Conservation (phyloP, 345 rosid genomes). For the Dovyalis caffra region DNA sequence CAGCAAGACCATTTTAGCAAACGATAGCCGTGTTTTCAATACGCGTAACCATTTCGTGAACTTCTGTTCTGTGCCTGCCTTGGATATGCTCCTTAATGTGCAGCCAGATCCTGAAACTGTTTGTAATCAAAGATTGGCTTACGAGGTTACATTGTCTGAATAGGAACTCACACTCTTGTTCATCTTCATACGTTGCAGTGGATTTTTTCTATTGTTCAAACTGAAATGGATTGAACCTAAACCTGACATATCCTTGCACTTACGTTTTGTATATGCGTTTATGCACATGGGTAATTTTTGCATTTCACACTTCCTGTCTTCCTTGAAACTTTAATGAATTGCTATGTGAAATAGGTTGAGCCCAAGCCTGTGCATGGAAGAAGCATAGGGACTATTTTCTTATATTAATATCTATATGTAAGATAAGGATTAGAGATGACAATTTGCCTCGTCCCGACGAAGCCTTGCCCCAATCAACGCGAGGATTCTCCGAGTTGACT, state of each 20-base stretch:
- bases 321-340: no score
- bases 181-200: not conserved
- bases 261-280: not conserved
- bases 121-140: not conserved
- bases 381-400: no score
- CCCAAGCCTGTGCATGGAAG: no score
- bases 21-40: not conserved
- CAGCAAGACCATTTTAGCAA: constrained; percentile 74
- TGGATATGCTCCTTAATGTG: not conserved
- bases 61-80: no score
- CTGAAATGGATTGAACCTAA: not conserved
- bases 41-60: not conserved
- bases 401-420: no score
- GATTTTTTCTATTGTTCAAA: not conserved
- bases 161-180: not conserved
- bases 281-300: not conserved
- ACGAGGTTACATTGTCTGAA: not conserved
- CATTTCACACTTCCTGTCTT: not conserved
- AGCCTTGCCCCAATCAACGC: no score
- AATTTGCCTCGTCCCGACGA: no score
- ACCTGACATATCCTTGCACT: not conserved
- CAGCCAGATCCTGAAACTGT: not conserved
- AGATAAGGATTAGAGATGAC: no score
- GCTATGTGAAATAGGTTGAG: no score
- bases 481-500: no score